Evolutionary conservation across 345 rosid genomes (phyloP).

Genomic region (Citrus inodora): DNA sequence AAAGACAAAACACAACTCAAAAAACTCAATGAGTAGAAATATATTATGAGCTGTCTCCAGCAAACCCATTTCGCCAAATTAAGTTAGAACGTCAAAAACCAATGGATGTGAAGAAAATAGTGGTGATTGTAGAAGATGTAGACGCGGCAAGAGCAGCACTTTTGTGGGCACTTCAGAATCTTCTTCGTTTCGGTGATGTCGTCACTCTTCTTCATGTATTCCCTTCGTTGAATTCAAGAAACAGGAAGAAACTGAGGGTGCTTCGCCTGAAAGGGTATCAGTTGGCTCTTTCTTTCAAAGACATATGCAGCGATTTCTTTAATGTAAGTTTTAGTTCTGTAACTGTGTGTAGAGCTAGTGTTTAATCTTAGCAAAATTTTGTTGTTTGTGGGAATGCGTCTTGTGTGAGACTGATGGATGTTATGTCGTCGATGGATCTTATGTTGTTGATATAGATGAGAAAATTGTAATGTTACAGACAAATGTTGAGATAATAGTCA

Average conservation of each 20-base stretch:
- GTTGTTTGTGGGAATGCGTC: background rate
- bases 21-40: too few species aligned
- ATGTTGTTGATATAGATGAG: background rate
- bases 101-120: conserved; percentile 47
- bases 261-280: conserved; percentile 49
- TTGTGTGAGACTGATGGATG: conserved; percentile 1
- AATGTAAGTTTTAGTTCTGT: conserved; percentile 29
- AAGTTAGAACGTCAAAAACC: background rate
- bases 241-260: conserved; percentile 42
- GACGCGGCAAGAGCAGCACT: conserved; percentile 52
- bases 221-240: conserved; percentile 27
- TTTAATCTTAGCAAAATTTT: background rate
- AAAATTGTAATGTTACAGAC: conserved; percentile 16
- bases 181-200: conserved; percentile 48
- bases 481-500: conserved; percentile 71
- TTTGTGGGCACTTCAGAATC: conserved; percentile 55
- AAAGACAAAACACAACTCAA: background rate
- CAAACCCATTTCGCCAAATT: background rate
- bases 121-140: conserved; percentile 55
- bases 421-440: background rate
- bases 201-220: conserved; percentile 58
- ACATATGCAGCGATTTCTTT: conserved; percentile 48
- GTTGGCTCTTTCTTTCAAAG: conserved; percentile 58
- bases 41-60: background rate
- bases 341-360: too few species aligned